Evolutionary conservation across 2,329 filamentous ascomycete genomes (phyloP).

Genomic region (Pseudonectria buxi): DNA sequence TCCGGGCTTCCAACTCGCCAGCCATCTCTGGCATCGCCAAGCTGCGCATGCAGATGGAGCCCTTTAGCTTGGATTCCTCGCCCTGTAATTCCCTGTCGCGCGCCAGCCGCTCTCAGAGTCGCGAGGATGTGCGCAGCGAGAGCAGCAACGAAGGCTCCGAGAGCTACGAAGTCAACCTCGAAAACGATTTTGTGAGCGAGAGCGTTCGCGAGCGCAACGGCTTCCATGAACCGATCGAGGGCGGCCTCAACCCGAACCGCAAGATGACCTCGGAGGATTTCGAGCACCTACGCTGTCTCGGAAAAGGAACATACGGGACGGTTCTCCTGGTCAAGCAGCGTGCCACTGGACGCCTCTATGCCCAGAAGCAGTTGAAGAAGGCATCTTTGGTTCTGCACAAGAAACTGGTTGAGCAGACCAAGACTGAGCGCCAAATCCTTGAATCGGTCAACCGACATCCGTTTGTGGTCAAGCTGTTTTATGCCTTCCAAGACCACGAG

Average conservation of each 20-base stretch:
- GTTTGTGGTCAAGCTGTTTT: slow-evolving; percentile 96
- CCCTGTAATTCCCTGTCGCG: slow-evolving; percentile 51
- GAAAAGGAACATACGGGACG: slow-evolving; percentile 93
- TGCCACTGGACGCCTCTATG: slow-evolving; percentile 80
- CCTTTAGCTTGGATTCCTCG: slow-evolving; percentile 58
- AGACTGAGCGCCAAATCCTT: slow-evolving; percentile 89
- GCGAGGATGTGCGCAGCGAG: slow-evolving; percentile 48
- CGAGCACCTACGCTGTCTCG: slow-evolving; percentile 81
- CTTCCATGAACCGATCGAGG: slow-evolving; percentile 43
- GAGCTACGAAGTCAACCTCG: slow-evolving; percentile 75
- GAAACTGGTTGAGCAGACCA: slow-evolving; percentile 92
- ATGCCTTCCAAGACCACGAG: slow-evolving; percentile 96
- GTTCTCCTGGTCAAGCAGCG: slow-evolving; percentile 90
- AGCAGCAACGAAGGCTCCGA: slow-evolving; percentile 58
- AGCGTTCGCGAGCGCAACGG: slow-evolving; percentile 41
- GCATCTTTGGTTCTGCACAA: slow-evolving; percentile 93
- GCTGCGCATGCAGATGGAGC: slow-evolving; percentile 74
- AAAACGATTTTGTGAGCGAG: slow-evolving; percentile 77
- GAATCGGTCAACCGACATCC: slow-evolving; percentile 95
- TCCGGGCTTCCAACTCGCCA: slow-evolving; percentile 47
- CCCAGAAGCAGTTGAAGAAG: slow-evolving; percentile 98
- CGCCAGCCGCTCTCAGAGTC: slow-evolving; percentile 46
- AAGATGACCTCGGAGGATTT: slow-evolving; percentile 95
- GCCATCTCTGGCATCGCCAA: slow-evolving; percentile 70
- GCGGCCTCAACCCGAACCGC: slow-evolving; percentile 49